Base-by-base conservation (phyloP, 2,329 filamentous ascomycete genomes). In the Neofusicoccum sp. region DNA sequence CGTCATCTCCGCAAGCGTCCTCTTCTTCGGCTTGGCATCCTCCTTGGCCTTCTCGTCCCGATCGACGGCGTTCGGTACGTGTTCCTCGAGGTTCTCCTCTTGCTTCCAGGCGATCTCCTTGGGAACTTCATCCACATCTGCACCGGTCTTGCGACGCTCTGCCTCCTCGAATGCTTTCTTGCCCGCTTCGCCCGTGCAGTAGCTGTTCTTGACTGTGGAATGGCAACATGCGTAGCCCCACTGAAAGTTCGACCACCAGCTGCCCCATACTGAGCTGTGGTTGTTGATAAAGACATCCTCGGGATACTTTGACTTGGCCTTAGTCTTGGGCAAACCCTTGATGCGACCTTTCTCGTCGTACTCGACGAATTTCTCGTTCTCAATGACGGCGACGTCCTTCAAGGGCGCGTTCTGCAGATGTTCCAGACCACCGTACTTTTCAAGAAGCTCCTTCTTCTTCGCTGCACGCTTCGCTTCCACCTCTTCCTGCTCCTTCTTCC, bases 191-290 rank as follows among this genome's bases (percentile, higher is more conserved):
- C 95, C 95, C 0, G 93, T 98, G 75, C 95, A 99, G 71, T 98
- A 99, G 70, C 92, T 96, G 76, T 99, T 98, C 78, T 96, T 97
- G 64, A 96, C 85, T 24, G 87, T 88, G 0, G 92, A 96, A 73
- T 96, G 92, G 79, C 95, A 99, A 75, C 95, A 99, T 24, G 90
- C 85, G 75, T 96, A 99, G 1, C 95, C 95, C 95, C 95, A 99
- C 75, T 89, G 85, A 78, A 97, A 98, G 70, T 91, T 87, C 58
- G 87, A 85, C 95, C 95, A 99, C 95, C 95, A 99, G 70, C 92
- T 96, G 51, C 95, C 95, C 90, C 92, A 99, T 3, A 96, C 88
- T 0, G 89, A 88, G 3, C 86, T 91, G 76, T 99, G 95, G 70
- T 99, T 99, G 79, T 96, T 93, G 73, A 89, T 84, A 58, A 89